A percentile compares a stretch with the other conserved stretches of the same genome.
Evolutionary conservation across 1,284 basidiomycete genomes (phyloP).

Genomic region (Fomitopsis palustris): DNA sequence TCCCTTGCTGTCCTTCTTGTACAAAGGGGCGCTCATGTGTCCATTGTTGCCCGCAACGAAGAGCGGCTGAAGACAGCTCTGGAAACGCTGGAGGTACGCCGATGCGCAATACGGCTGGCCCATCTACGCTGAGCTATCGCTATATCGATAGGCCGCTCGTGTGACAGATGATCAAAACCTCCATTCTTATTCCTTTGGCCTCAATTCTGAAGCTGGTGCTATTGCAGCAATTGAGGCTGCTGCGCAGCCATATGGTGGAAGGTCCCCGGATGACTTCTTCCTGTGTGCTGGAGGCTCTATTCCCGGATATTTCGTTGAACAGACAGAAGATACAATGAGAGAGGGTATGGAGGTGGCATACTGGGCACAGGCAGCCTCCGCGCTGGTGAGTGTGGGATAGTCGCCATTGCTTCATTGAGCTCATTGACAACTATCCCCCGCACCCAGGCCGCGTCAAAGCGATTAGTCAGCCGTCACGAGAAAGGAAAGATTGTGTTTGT

Average conservation of each 20-base stretch:
- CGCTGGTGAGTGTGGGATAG: slow-evolving; percentile 51
- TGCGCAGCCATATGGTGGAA: slow-evolving; percentile 46
- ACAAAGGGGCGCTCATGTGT: slow-evolving; percentile 72
- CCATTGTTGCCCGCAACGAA: slow-evolving; percentile 75
- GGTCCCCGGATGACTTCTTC: slow-evolving; percentile 72
- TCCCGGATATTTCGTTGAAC: slow-evolving; percentile 74
- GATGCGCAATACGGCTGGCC: neutral
- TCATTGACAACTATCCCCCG: neutral
- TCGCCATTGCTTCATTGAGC: neutral
- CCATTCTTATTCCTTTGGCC: slow-evolving; percentile 58
- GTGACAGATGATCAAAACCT: slow-evolving; percentile 54
- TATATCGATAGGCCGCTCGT: slow-evolving; percentile 36
- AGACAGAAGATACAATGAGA: slow-evolving; percentile 55
- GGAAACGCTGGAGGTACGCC: slow-evolving; percentile 56
- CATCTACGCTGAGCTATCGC: neutral
- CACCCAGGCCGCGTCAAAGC: slow-evolving; percentile 61
- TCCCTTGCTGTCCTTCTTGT: slow-evolving; percentile 68
- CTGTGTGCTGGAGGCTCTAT: slow-evolving; percentile 71
- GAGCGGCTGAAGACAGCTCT: slow-evolving; percentile 58
- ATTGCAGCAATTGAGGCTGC: slow-evolving; percentile 60
- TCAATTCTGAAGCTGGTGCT: slow-evolving; percentile 48
- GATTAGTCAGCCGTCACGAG: slow-evolving; percentile 60
- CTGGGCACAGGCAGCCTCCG: slow-evolving; percentile 76
- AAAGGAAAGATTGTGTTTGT: slow-evolving; percentile 79
- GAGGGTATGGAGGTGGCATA: slow-evolving; percentile 62